Percentiles rank a stretch among this genome's conserved stretches.
Evolutionary conservation across 1,139 yeast genomes (phyloP).

Genomic region (Geotrichum bryndzae): DNA sequence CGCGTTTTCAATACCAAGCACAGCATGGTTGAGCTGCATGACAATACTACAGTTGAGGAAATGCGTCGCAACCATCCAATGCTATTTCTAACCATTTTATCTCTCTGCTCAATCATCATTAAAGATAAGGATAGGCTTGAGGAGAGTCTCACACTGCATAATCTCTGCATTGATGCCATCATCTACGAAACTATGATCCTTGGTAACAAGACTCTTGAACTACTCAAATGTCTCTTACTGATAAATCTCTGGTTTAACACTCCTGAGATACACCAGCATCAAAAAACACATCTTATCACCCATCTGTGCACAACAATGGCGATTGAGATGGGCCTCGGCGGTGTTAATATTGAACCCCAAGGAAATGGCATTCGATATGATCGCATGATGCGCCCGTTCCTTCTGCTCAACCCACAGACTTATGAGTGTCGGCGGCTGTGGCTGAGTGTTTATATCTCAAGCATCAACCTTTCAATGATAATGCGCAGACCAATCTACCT

Average conservation of each 20-base stretch:
- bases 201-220: constrained; percentile 65
- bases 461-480: constrained; percentile 30
- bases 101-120: constrained; percentile 43
- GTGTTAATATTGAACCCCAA: constrained; percentile 15
- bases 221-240: constrained; percentile 55
- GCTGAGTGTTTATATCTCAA: constrained; percentile 30
- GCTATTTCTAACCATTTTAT: constrained; percentile 58
- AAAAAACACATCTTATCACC: constrained; percentile 67
- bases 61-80: constrained; percentile 51
- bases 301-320: constrained; percentile 62
- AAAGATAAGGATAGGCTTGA: constrained; percentile 1
- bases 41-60: constrained; percentile 41
- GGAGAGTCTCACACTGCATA: not conserved
- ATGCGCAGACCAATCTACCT: constrained; percentile 28
- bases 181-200: constrained; percentile 58
- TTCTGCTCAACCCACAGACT: constrained; percentile 33
- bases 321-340: constrained; percentile 67
- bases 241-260: constrained; percentile 75
- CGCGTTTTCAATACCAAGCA: not conserved
- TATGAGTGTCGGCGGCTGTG: constrained; percentile 33
- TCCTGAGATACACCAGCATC: constrained; percentile 72
- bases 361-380: constrained; percentile 23
- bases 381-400: constrained; percentile 35
- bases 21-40: constrained; percentile 26
- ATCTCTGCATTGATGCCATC: constrained; percentile 38